Base-by-base conservation (phyloP, 805 yeast species). In the Yueomyces sinensis region DNA sequence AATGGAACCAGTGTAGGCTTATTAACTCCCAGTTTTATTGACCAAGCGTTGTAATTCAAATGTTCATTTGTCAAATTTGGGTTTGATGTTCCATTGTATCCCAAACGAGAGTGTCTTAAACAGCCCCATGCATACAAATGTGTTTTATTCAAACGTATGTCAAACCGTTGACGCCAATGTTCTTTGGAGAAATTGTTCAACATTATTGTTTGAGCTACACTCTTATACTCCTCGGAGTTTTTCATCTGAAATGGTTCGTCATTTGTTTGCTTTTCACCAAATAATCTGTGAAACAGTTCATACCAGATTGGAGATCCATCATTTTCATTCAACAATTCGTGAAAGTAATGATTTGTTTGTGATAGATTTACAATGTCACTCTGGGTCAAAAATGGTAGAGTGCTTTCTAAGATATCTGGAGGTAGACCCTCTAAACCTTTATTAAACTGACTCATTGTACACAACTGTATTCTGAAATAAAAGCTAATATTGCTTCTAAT, bases 61-160 rank as follows among this genome's bases (percentile, higher is more conserved):
- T 23, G 32, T 5, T 32, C 38, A 3, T 42, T 45, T 1, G 41
- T 33, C 13, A 53, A 16, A 13, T 45, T 20, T 5, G 30, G 32
- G 31, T 52, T 48, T 3, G 58, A 49, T 1, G 35, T 29, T 2
- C 46, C 43, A 2, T 54, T 52, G 30, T 43, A 56, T 2, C 61
- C 61, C 14, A 56, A 37, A 29, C 61, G 41, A 15, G 52, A 52
- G 33, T 54, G 54, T 31, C 46, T 50, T 6, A 51, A 30, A 27
- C 55, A 51, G 1, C 61, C 61, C 61, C 61, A 56, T 1, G 59
- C 51, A 31, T 49, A 50, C 3, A 56, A 27, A n/a, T 37, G 34
- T 5, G 53, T 41, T 11, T 45, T 34, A 7, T 39, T 32, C 3
- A 48, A 32, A 19, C 61, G 37, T 14, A 42, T 14, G 4, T 44